Percentiles rank a stretch among this genome's conserved stretches.
Conservation (phyloP, 768 basidiomycete genomes). For the Podaxis carcinomalis region DNA sequence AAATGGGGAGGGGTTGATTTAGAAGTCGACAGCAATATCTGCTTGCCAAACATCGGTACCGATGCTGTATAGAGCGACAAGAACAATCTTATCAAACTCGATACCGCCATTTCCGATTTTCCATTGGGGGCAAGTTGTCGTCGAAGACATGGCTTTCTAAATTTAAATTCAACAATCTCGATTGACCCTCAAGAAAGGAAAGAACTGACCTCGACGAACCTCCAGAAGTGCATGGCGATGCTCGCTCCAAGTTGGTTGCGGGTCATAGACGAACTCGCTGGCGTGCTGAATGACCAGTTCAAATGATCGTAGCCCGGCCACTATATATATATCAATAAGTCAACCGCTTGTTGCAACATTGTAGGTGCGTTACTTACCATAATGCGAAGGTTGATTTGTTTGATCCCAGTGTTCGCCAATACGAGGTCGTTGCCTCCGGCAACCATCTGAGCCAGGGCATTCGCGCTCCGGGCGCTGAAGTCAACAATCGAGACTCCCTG, state of each 20-base stretch:
- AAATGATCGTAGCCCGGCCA: constrained; percentile 14
- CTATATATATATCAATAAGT: background rate
- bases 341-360: background rate
- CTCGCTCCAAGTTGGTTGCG: constrained; percentile 11
- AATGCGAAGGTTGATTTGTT: constrained; percentile 1
- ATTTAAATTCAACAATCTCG: background rate
- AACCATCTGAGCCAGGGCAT: constrained; percentile 33
- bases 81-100: constrained; percentile 37
- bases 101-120: constrained; percentile 30
- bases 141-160: constrained; percentile 12
- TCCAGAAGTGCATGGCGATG: constrained; percentile 10
- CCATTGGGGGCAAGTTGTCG: constrained; percentile 26
- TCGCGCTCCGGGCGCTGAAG: constrained; percentile 30
- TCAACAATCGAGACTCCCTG: constrained; percentile 48
- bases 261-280: constrained; percentile 10
- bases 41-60: constrained; percentile 47
- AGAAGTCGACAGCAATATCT: constrained; percentile 38
- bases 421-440: constrained; percentile 35
- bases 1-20: background rate
- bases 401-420: constrained; percentile 28
- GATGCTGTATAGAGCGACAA: constrained; percentile 38
- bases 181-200: background rate
- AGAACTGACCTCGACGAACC: constrained; percentile 9
- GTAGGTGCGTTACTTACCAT: background rate
- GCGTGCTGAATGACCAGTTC: constrained; percentile 9